Evolutionary conservation across 768 basidiomycete genomes (phyloP), one percentile per base, ranked within the genome.

Genomic region (Serendipita sp.): DNA sequence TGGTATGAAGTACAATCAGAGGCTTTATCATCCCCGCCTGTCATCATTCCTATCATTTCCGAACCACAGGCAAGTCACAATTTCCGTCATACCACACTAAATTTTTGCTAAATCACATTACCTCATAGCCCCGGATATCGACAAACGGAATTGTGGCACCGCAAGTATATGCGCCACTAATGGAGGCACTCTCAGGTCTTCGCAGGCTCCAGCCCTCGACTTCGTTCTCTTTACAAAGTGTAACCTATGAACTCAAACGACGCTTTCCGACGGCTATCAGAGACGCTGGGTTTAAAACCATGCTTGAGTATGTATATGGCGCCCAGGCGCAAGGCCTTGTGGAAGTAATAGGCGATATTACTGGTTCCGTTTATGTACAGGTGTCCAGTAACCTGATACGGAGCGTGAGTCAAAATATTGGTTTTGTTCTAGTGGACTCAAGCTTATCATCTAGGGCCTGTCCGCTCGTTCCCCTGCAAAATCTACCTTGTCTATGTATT

Each of bases 181-280:
- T 60, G 4, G 28, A 60, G 35, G 28, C 28, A 24, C 16, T 60
- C 4, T 34, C 28, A n/a, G 35, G 16, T 8, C 37, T 60, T n/a
- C 56, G 56, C 16, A n/a, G 35, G 16, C 34, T 60, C 24, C 56
- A 60, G 35, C 30, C 56, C 28, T 34, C 16, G 8, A 11, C 56
- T 32, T 35, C 56, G 10, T 37, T 60, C 16, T 38, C 35, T 28
- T 30, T 60, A 32, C 56, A 60, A 11, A 60, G 34, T 37, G 56
- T 60, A 30, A 60, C 28, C 34, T 60, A 60, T 60, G 56, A 60
- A 18, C 56, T 60, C 28, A 60, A 60, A 35, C 28, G 56, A n/a
- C 56, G 56, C 30, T 60, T 60, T 30, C 56, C 56, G 5, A 60
- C 56, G 16, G 56, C 56, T n/a, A 32, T 60, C 34, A 28, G 56